phyloP scores from a whole-genome alignment of 176 grass and related monocot species.

The Dendrocalamus sinicus region DNA sequence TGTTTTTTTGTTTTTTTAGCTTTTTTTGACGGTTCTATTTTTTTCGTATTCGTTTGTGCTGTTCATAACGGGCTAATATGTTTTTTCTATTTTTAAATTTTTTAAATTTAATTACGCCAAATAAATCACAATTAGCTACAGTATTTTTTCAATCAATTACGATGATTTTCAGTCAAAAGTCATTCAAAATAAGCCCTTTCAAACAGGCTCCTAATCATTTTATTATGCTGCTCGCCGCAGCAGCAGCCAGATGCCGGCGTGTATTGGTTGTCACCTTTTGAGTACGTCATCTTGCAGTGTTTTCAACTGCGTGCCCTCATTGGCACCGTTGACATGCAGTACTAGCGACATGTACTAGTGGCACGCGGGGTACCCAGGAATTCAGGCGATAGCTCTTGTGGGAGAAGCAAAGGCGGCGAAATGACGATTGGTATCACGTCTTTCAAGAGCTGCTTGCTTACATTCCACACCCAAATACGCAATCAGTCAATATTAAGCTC shows the following conservation, averaged over 20 bases:
- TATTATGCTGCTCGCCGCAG: background rate
- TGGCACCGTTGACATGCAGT: background rate
- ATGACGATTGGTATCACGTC: background rate
- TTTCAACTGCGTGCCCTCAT: background rate
- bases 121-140: no score
- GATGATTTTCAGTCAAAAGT: no score
- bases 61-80: no score
- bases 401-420: background rate
- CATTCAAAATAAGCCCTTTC: no score
- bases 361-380: background rate
- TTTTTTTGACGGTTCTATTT: no score
- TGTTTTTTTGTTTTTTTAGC: no score
- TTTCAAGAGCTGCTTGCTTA: background rate
- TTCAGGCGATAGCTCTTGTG: background rate
- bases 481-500: background rate
- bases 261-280: background rate
- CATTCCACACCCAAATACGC: background rate
- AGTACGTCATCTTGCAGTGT: background rate
- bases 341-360: background rate
- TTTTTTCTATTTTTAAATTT: no score
- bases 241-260: background rate
- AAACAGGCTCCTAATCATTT: no score
- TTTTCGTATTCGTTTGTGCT: no score
- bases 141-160: no score
- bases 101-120: no score